Percentiles rank a stretch among this genome's conserved stretches.
phyloP scores from a whole-genome alignment of 257 asterid genomes.

The Avicennia marina region DNA sequence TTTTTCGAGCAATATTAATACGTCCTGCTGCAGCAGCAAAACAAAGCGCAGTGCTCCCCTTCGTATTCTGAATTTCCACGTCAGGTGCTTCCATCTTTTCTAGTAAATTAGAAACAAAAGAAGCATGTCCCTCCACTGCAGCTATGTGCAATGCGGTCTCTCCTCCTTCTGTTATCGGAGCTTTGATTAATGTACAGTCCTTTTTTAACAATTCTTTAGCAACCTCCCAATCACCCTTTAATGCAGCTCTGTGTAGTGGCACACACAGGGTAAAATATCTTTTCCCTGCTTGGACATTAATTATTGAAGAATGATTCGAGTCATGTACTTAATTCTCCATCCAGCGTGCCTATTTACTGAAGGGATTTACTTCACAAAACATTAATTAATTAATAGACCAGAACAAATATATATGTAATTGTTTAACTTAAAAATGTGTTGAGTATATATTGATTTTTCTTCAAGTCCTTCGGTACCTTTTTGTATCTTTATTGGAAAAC shows the following conservation, averaged over 20 bases:
- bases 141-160: constrained; percentile 33
- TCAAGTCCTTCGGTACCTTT: too few relatives aligned
- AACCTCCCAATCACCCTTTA: constrained; percentile 23
- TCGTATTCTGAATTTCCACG: constrained; percentile 8
- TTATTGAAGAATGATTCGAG: too few relatives aligned
- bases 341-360: too few relatives aligned
- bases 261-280: constrained; percentile 4
- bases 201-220: background rate
- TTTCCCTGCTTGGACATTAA: background rate
- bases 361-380: too few relatives aligned
- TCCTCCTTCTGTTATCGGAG: constrained; percentile 27
- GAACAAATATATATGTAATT: too few relatives aligned
- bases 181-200: background rate
- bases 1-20: constrained; percentile 5
- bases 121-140: constrained; percentile 18
- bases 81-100: background rate
- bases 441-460: too few relatives aligned
- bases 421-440: too few relatives aligned
- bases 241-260: constrained; percentile 30
- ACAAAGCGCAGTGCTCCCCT: constrained; percentile 30
- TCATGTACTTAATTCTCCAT: too few relatives aligned
- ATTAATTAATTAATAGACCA: too few relatives aligned
- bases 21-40: constrained; percentile 41
- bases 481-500: too few relatives aligned
- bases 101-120: constrained; percentile 19